Percentiles rank a stretch among this genome's conserved stretches.
Conservation (phyloP, 2,329 filamentous ascomycete genomes). For the Cercospora nicotianae region DNA sequence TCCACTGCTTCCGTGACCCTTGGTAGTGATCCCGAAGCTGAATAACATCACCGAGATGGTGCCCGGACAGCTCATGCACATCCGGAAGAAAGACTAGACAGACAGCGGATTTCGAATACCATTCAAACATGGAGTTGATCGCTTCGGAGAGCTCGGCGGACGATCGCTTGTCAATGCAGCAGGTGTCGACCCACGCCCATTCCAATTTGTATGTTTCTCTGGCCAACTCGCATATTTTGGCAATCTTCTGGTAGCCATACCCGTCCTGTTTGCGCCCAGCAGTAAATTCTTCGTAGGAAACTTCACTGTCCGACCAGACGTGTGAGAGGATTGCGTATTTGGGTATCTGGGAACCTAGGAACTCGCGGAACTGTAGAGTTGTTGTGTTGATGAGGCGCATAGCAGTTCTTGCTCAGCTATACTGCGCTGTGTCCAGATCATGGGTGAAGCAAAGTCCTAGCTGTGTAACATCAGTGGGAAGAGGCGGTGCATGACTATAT, state of each 20-base stretch:
- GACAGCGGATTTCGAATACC: slow-evolving; percentile 21
- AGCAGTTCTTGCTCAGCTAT: neutral
- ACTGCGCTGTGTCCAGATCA: neutral
- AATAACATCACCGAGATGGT: neutral
- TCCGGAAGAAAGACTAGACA: slow-evolving; percentile 25
- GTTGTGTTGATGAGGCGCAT: slow-evolving; percentile 24
- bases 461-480: neutral
- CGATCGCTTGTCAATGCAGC: slow-evolving; percentile 24
- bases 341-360: slow-evolving; percentile 15
- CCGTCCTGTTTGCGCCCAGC: neutral
- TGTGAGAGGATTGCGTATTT: slow-evolving; percentile 27
- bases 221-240: slow-evolving; percentile 6
- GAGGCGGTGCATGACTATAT: neutral
- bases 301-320: slow-evolving; percentile 19
- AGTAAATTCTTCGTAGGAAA: slow-evolving; percentile 9
- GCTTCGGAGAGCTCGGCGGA: slow-evolving; percentile 23
- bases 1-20: too few relatives aligned
- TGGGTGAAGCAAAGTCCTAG: neutral
- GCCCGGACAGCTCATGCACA: neutral
- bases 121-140: slow-evolving; percentile 28
- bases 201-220: neutral
- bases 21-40: neutral
- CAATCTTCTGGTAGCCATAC: slow-evolving; percentile 19
- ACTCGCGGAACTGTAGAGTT: slow-evolving; percentile 19
- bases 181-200: slow-evolving; percentile 27